Percentiles rank a stretch among this genome's conserved stretches.
Conservation (phyloP, 352 stramenopile species). For the Phytophthora tentaculata region DNA sequence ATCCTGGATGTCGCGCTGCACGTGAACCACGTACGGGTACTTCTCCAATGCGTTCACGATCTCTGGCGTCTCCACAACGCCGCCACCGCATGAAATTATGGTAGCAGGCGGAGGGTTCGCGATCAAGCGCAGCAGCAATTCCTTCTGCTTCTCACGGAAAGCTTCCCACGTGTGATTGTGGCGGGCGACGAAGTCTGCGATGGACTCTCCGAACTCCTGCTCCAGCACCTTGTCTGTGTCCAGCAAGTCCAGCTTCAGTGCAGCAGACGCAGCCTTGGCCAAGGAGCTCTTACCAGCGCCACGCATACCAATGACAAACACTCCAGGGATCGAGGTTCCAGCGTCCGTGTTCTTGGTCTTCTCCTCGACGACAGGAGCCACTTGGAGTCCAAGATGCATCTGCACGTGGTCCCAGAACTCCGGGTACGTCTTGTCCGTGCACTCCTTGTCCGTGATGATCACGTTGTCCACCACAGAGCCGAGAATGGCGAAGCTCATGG, state of each 20-base stretch:
- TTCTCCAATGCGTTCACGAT: slow-evolving; percentile 65
- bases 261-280: slow-evolving; percentile 49
- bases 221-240: slow-evolving; percentile 85
- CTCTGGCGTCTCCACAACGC: slow-evolving; percentile 78
- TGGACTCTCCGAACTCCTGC: slow-evolving; percentile 68
- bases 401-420: slow-evolving; percentile 94
- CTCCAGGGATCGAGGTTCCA: slow-evolving; percentile 36
- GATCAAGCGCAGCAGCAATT: slow-evolving; percentile 66
- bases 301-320: slow-evolving; percentile 91
- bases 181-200: slow-evolving; percentile 68
- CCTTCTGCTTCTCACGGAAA: slow-evolving; percentile 75
- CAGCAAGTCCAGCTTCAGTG: slow-evolving; percentile 65
- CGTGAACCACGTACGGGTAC: slow-evolving; percentile 76
- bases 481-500: slow-evolving; percentile 98
- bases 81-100: slow-evolving; percentile 86
- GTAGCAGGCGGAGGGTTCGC: slow-evolving; percentile 61
- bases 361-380: slow-evolving; percentile 51
- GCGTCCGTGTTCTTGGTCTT: slow-evolving; percentile 14
- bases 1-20: slow-evolving; percentile 75
- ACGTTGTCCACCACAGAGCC: slow-evolving; percentile 91
- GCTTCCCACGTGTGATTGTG: slow-evolving; percentile 73
- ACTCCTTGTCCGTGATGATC: slow-evolving; percentile 97
- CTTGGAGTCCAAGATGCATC: slow-evolving; percentile 66
- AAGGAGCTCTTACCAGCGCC: slow-evolving; percentile 87
- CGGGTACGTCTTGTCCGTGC: slow-evolving; percentile 98